Conservation (phyloP, 2,329 filamentous ascomycete species). For the Purpureocillium takamizusanense region DNA sequence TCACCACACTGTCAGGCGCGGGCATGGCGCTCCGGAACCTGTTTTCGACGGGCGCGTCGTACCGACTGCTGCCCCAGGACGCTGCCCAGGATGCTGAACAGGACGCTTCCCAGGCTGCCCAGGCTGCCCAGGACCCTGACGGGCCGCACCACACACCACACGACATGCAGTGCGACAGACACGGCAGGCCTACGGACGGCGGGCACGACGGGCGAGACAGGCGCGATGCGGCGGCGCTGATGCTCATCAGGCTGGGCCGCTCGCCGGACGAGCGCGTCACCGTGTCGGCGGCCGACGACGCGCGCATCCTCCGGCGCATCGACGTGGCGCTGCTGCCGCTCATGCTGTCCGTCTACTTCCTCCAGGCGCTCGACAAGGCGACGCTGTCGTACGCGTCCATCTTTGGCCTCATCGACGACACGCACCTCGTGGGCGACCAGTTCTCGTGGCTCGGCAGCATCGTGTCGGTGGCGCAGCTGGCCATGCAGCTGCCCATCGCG, state of each 20-base stretch:
- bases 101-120: too few species aligned
- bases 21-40: too few species aligned
- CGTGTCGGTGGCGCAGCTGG: slow-evolving; percentile 49
- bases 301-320: slow-evolving; percentile 26
- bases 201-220: not conserved
- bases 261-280: slow-evolving; percentile 22
- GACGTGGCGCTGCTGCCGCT: slow-evolving; percentile 31
- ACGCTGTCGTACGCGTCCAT: slow-evolving; percentile 53
- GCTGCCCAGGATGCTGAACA: too few species aligned
- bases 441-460: slow-evolving; percentile 54
- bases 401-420: slow-evolving; percentile 52
- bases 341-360: slow-evolving; percentile 52
- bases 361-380: slow-evolving; percentile 55
- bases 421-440: slow-evolving; percentile 45
- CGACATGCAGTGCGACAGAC: not conserved
- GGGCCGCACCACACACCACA: too few species aligned
- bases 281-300: slow-evolving; percentile 23
- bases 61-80: not conserved
- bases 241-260: slow-evolving; percentile 29
- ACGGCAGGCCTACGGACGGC: too few species aligned
- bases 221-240: slow-evolving; percentile 36
- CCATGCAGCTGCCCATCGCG: slow-evolving; percentile 47
- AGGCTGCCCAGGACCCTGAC: too few species aligned
- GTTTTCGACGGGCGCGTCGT: too few species aligned
- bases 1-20: too few species aligned